Evolutionary conservation across 2,329 filamentous ascomycete genomes (phyloP).

Genomic region (Aspergillus tubingensis): DNA sequence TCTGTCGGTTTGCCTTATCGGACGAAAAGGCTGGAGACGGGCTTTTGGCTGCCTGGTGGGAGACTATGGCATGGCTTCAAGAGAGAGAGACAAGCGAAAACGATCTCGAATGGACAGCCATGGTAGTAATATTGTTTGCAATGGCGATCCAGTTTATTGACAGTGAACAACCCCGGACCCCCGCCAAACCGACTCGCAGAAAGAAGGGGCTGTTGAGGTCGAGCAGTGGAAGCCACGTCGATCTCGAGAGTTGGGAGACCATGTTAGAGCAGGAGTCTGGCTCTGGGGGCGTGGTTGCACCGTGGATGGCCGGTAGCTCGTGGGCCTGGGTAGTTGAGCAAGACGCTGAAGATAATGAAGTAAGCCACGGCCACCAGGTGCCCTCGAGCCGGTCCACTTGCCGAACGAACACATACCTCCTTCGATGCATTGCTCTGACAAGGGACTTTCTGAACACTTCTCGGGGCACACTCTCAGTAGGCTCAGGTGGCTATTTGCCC

Average conservation of each 20-base stretch:
- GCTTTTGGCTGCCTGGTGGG: conserved; percentile 71
- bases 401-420: conserved; percentile 46
- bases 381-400: conserved; percentile 29
- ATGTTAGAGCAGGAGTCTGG: conserved; percentile 52
- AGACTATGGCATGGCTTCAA: conserved; percentile 69
- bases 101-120: conserved; percentile 69
- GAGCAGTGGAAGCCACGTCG: conserved; percentile 51
- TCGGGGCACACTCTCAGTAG: conserved; percentile 58
- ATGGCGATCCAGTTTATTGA: conserved; percentile 63
- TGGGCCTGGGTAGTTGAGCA: conserved; percentile 74
- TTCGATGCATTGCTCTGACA: conserved; percentile 58
- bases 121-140: conserved; percentile 64
- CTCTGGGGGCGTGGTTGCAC: conserved; percentile 40
- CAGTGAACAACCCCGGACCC: conserved; percentile 33
- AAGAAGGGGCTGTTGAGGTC: conserved; percentile 50
- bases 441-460: conserved; percentile 65
- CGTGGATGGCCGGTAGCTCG: conserved; percentile 59
- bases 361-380: conserved; percentile 23
- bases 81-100: conserved; percentile 49
- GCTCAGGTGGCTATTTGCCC: conserved; percentile 65
- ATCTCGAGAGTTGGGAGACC: conserved; percentile 50
- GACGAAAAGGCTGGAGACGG: conserved; percentile 59
- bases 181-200: conserved; percentile 41
- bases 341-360: conserved; percentile 39
- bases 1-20: conserved; percentile 66